Percentiles rank a stretch among this genome's conserved stretches.
Conservation (phyloP, 768 basidiomycete genomes). For the Tulasnella sp. region DNA sequence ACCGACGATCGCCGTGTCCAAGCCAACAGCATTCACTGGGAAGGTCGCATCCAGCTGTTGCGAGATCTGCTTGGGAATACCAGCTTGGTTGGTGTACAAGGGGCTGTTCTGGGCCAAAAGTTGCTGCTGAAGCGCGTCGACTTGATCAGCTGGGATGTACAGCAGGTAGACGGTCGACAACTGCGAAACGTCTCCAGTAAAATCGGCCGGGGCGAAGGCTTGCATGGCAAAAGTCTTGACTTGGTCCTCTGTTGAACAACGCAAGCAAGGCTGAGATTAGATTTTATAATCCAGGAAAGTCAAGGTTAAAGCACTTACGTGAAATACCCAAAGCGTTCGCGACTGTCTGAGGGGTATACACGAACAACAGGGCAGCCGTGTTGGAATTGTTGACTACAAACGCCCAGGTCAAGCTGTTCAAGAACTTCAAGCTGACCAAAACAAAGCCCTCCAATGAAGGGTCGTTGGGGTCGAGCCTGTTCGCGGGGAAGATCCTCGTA, state of each 20-base stretch:
- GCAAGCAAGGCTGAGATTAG: too few relatives aligned
- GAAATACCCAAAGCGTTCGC: slow-evolving; percentile 46
- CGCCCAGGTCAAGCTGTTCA: slow-evolving; percentile 56
- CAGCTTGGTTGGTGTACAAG: slow-evolving; percentile 35
- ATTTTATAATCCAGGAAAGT: slow-evolving; percentile 30
- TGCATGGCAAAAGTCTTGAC: slow-evolving; percentile 58
- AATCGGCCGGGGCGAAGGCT: slow-evolving; percentile 63
- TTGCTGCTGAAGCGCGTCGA: slow-evolving; percentile 55
- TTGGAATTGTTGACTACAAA: slow-evolving; percentile 59
- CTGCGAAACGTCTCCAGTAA: slow-evolving; percentile 48
- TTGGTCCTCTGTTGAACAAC: slow-evolving; percentile 34
- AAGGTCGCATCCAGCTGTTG: slow-evolving; percentile 66
- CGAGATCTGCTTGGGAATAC: slow-evolving; percentile 57
- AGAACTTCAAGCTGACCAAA: slow-evolving; percentile 62
- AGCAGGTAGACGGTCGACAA: slow-evolving; percentile 70
- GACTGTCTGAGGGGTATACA: slow-evolving; percentile 57
- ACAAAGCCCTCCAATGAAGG: slow-evolving; percentile 35
- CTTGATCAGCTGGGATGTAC: slow-evolving; percentile 56
- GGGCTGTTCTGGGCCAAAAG: slow-evolving; percentile 14
- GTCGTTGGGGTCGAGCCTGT: slow-evolving; percentile 24
- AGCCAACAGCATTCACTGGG: slow-evolving; percentile 48
- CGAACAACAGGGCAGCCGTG: slow-evolving; percentile 74
- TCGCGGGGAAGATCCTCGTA: slow-evolving; percentile 34
- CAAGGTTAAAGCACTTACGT: slow-evolving; percentile 39
- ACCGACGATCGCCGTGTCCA: slow-evolving; percentile 33